phyloP scores from a whole-genome alignment of 1,284 basidiomycete species.

The Leccinum pachyderme region DNA sequence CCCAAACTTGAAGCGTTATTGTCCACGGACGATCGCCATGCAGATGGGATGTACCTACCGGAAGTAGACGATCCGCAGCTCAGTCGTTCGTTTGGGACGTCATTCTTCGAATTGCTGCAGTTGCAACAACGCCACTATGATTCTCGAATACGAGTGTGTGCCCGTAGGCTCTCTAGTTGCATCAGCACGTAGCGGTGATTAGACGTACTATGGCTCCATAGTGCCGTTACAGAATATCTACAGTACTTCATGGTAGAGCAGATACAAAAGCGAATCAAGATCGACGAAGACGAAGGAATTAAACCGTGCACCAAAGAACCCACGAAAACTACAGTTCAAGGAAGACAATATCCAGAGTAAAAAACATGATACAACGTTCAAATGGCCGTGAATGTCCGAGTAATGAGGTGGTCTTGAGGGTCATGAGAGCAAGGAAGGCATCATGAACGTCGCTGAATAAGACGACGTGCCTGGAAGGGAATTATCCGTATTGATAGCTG shows the following conservation, averaged over 20 bases:
- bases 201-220: conserved; percentile 30
- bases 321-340: conserved; percentile 24
- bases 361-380: conserved; percentile 27
- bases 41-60: conserved; percentile 78
- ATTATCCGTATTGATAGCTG: conserved; percentile 30
- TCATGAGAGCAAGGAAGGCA: conserved; percentile 37
- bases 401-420: conserved; percentile 25
- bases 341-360: conserved; percentile 34
- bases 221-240: conserved; percentile 34
- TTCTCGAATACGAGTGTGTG: conserved; percentile 55
- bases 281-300: conserved; percentile 23
- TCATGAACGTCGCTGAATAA: conserved; percentile 33
- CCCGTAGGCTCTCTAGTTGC: conserved; percentile 48
- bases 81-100: conserved; percentile 67
- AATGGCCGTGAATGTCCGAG: conserved; percentile 19
- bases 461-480: conserved; percentile 25
- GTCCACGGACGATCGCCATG: conserved; percentile 81
- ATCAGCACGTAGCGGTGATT: conserved; percentile 32
- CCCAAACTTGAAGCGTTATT: conserved; percentile 81
- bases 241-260: conserved; percentile 27
- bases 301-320: conserved; percentile 15
- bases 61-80: conserved; percentile 87
- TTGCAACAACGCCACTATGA: conserved; percentile 62
- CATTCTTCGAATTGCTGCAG: conserved; percentile 67
- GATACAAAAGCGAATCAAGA: conserved; percentile 24